Percentiles rank a stretch among this genome's conserved stretches.
Evolutionary conservation across 2,329 filamentous ascomycete species (phyloP).

Genomic region (Ophiognomonia clavigignenti-juglandacearum): DNA sequence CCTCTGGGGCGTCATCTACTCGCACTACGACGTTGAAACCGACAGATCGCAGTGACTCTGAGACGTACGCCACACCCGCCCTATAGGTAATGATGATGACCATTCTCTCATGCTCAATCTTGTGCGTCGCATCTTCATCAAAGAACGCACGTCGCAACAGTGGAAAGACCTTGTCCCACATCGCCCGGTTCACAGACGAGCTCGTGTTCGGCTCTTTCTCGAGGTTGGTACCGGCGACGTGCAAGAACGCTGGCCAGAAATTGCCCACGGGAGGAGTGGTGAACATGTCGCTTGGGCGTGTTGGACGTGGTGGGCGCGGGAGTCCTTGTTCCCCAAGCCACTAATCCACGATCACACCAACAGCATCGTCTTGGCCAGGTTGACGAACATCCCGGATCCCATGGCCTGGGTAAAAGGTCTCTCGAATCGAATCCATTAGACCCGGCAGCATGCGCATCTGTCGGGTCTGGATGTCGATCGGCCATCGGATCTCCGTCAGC

Average conservation of each 20-base stretch:
- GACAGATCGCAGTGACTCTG: neutral
- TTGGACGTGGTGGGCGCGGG: neutral
- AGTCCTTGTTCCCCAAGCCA: neutral
- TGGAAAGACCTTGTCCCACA: neutral
- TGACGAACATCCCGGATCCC: neutral
- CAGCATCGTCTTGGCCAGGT: neutral
- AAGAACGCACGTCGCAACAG: neutral
- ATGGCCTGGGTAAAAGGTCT: neutral
- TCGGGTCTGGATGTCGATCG: neutral
- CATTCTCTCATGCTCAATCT: neutral
- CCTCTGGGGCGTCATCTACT: neutral
- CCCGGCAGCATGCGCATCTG: neutral
- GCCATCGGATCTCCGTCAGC: neutral
- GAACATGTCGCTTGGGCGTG: neutral
- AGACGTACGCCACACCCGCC: neutral
- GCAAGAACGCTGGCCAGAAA: neutral
- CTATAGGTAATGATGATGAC: neutral
- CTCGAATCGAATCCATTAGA: neutral
- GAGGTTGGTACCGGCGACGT: neutral
- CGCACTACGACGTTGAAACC: neutral
- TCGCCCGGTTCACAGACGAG: neutral
- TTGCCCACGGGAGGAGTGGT: neutral
- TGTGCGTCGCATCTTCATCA: neutral
- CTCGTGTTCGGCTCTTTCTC: neutral
- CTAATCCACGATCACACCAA: neutral